Conservation (phyloP, 257 asterid genomes). For the Verbascum thapsus region DNA sequence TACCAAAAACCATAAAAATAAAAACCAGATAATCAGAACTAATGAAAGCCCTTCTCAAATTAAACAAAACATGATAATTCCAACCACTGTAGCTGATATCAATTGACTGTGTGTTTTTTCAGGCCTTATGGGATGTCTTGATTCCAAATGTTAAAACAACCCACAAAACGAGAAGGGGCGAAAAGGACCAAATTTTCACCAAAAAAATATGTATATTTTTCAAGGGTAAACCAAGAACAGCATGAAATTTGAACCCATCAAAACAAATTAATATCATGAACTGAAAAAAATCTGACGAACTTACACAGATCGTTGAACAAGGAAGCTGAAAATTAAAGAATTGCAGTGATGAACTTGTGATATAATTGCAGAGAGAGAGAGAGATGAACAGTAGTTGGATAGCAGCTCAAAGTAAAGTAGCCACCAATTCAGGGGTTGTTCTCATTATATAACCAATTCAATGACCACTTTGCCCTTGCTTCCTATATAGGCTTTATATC, state of each 20-base stretch:
- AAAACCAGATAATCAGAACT: conserved; percentile 3
- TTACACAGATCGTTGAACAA: conserved; percentile 41
- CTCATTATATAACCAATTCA: conserved; percentile 37
- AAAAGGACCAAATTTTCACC: conserved; percentile 7
- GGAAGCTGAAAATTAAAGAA: conserved; percentile 13
- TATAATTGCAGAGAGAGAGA: conserved; percentile 24
- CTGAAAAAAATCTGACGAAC: conserved; percentile 22
- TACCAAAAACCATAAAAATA: neutral
- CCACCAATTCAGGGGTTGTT: conserved; percentile 37
- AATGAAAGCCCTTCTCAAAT: conserved; percentile 17
- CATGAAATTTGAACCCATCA: conserved; percentile 10
- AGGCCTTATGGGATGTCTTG: neutral
- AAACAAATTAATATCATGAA: neutral
- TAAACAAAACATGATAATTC: neutral
- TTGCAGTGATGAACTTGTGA: neutral
- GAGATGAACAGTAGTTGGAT: conserved; percentile 36
- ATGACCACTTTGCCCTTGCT: conserved; percentile 43
- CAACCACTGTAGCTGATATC: neutral
- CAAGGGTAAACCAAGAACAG: neutral
- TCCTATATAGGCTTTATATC: neutral
- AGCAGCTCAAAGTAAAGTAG: conserved; percentile 36
- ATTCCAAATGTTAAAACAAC: neutral
- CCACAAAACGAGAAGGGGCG: neutral
- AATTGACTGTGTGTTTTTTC: neutral
- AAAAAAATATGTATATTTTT: neutral